phyloP scores from a whole-genome alignment of 345 rosid genomes.

The Mallotus nudiflorus region DNA sequence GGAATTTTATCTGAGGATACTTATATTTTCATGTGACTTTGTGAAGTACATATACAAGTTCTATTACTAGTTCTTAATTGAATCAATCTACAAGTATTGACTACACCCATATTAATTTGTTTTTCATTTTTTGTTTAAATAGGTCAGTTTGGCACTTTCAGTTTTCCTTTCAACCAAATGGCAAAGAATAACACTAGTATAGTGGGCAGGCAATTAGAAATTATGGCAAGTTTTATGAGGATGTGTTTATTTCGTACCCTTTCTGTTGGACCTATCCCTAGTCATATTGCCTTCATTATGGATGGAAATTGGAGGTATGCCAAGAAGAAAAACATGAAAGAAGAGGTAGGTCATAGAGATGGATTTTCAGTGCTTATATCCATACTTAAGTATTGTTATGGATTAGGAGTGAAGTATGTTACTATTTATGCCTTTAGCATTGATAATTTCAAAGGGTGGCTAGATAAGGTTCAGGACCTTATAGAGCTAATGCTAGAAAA shows the following conservation, averaged over 20 bases:
- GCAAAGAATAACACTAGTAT: not conserved
- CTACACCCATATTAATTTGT: not conserved
- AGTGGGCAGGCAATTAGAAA: constrained; percentile 16
- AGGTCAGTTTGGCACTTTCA: not conserved
- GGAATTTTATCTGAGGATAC: not conserved
- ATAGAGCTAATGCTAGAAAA: constrained; percentile 84
- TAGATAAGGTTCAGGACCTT: constrained; percentile 58
- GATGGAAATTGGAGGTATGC: constrained; percentile 61
- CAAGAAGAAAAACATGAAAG: constrained; percentile 41
- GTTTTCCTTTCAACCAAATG: constrained; percentile 11
- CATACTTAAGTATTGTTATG: constrained; percentile 62
- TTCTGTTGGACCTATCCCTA: constrained; percentile 53
- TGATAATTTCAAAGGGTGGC: constrained; percentile 72
- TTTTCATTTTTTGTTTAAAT: not conserved
- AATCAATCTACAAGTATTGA: constrained; percentile 1
- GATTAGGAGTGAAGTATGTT: constrained; percentile 61
- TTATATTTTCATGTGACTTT: not conserved
- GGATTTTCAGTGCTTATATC: constrained; percentile 54
- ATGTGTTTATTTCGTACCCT: constrained; percentile 46
- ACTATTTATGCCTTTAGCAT: constrained; percentile 72
- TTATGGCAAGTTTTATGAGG: constrained; percentile 34
- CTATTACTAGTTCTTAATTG: not conserved
- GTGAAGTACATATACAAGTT: not conserved
- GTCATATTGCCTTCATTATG: constrained; percentile 71
- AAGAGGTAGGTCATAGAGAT: constrained; percentile 58